Evolutionary conservation across 805 yeast genomes (phyloP).

Genomic region (Wickerhamomyces mucosus): DNA sequence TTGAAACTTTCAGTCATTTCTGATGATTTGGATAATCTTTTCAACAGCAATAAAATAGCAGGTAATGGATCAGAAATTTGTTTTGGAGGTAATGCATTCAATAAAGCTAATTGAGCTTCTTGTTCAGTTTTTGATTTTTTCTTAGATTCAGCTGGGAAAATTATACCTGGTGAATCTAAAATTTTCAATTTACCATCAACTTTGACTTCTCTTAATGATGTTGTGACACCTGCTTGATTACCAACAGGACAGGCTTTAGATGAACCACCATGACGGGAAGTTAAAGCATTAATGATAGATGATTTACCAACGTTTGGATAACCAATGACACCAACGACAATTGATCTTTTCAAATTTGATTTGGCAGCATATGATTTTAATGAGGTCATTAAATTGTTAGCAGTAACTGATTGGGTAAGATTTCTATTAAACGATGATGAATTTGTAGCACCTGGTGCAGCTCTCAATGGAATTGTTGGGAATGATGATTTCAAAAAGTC

Average conservation of each 20-base stretch:
- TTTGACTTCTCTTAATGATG: conserved; percentile 84
- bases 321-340: conserved; percentile 92
- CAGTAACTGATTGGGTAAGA: conserved; percentile 61
- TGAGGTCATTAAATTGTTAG: conserved; percentile 65
- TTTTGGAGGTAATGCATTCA: conserved; percentile 86
- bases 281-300: conserved; percentile 82
- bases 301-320: conserved; percentile 98
- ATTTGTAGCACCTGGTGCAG: conserved; percentile 66
- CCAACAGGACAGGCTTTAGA: conserved; percentile 90
- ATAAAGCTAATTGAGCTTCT: conserved; percentile 80
- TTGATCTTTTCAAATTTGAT: conserved; percentile 78
- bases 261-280: conserved; percentile 65
- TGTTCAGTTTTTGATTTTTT: conserved; percentile 49
- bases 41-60: conserved; percentile 68
- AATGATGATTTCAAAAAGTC: conserved; percentile 68
- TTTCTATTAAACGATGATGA: conserved; percentile 63
- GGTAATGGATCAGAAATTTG: conserved; percentile 76
- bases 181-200: conserved; percentile 82
- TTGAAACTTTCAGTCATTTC: conserved; percentile 74
- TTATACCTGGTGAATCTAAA: conserved; percentile 95
- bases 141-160: conserved; percentile 67
- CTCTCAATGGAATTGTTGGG: conserved; percentile 87
- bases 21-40: conserved; percentile 61
- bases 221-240: conserved; percentile 95
- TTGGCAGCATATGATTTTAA: conserved; percentile 79